Evolutionary conservation across 352 stramenopile genomes (phyloP).

Genomic region (Globisporangium barbulae): DNA sequence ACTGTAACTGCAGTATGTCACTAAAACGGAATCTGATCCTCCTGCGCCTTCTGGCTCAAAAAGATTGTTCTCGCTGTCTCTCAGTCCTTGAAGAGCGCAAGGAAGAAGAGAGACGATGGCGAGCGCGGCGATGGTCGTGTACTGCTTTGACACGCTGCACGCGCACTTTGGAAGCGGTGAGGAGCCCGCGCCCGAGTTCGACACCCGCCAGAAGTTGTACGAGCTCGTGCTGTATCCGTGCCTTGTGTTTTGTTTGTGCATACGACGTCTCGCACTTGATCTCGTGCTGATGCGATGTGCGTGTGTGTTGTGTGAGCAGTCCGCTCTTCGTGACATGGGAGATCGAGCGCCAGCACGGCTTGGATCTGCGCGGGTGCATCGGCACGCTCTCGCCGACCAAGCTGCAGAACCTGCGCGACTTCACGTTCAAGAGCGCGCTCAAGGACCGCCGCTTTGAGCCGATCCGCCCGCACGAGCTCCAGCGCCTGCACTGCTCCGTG

Average conservation of each 20-base stretch:
- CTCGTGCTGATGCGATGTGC: conserved; percentile 1
- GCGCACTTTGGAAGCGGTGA: conserved; percentile 55
- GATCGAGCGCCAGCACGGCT: conserved; percentile 50
- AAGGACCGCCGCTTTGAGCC: conserved; percentile 75
- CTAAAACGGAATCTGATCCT: not conserved
- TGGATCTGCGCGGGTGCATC: conserved; percentile 70
- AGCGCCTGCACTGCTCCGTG: conserved; percentile 69
- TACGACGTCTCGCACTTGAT: not conserved
- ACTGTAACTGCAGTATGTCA: not conserved
- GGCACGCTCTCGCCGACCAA: conserved; percentile 65
- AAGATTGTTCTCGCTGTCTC: not conserved
- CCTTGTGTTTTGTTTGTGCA: not conserved
- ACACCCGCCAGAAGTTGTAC: conserved; percentile 58
- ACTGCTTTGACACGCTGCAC: conserved; percentile 81
- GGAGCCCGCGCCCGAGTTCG: conserved; percentile 52
- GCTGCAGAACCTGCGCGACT: conserved; percentile 68
- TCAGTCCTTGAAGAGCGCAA: not conserved
- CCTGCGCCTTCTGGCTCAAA: not conserved
- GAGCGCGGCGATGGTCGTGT: conserved; percentile 77
- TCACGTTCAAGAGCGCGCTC: conserved; percentile 81
- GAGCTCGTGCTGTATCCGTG: conserved; percentile 1
- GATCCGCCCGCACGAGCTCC: conserved; percentile 63
- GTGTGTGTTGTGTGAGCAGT: conserved; percentile 20
- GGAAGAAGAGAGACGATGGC: conserved; percentile 39
- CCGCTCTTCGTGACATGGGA: conserved; percentile 87